These are phyloP conservation scores for Trypanosoma cruzi DNA, from an alignment of 208 protist genomes.

Conservation along the genomic window DNA sequence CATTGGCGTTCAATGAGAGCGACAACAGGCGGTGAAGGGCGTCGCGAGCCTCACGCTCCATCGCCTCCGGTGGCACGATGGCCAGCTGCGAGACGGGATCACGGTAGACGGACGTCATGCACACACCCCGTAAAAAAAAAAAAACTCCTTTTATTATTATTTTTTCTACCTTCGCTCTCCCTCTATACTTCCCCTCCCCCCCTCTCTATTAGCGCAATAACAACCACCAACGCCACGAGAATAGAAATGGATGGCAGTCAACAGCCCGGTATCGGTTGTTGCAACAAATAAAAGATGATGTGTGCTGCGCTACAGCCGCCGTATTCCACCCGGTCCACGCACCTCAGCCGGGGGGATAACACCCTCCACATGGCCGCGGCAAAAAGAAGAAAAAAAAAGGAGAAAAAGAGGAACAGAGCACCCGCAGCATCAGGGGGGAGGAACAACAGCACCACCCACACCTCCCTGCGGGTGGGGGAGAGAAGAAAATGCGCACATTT, in stretches of 20 bases:
- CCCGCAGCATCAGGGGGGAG: not conserved
- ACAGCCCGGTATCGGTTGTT: too few species aligned
- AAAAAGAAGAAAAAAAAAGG: not conserved
- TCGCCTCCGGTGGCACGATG: constrained; percentile 11
- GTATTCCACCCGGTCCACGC: not conserved
- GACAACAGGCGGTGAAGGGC: constrained; percentile 10
- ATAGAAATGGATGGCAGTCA: too few species aligned
- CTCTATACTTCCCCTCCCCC: too few species aligned
- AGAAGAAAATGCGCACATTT: too few species aligned
- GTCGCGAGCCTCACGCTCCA: constrained; percentile 8
- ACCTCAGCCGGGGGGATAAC: not conserved
- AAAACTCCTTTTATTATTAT: not conserved
- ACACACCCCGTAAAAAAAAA: too few species aligned
- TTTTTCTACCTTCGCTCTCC: not conserved
- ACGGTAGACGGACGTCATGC: constrained; percentile 4
- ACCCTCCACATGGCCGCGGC: not conserved
- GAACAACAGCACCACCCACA: not conserved
- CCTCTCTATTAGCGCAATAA: too few species aligned
- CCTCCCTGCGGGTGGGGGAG: not conserved
- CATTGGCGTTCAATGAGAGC: not conserved
- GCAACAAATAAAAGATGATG: not conserved
- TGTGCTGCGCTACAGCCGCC: not conserved
- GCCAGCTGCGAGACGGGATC: constrained; percentile 22
- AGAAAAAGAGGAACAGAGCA: too few species aligned
- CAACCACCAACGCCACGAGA: too few species aligned